phyloP scores from a whole-genome alignment of 1,139 yeast genomes.

The Wickerhamiella pararugosa region DNA sequence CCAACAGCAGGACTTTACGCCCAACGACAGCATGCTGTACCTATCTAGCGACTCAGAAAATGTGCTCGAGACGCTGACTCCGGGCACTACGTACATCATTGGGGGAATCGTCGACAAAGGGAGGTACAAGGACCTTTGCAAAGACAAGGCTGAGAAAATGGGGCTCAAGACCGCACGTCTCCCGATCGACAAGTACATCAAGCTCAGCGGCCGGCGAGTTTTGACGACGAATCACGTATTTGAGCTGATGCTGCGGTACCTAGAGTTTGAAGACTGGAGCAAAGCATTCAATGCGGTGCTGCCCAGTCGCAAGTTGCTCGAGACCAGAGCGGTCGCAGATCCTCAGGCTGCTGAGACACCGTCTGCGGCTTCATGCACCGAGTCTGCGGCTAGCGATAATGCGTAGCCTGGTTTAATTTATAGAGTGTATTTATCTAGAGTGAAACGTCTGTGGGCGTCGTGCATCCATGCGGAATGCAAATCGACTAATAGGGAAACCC shows the following conservation, averaged over 20 bases:
- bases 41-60: slow-evolving; percentile 81
- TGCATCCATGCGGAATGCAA: no score
- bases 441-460: no score
- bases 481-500: no score
- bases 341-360: no score
- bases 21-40: slow-evolving; percentile 31
- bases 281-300: slow-evolving; percentile 69
- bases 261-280: slow-evolving; percentile 70
- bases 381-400: no score
- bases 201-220: slow-evolving; percentile 73
- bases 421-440: no score
- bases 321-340: not conserved
- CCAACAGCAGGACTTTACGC: slow-evolving; percentile 12
- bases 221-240: slow-evolving; percentile 90
- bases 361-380: no score
- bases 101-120: slow-evolving; percentile 98
- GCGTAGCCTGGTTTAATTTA: no score
- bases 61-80: slow-evolving; percentile 42
- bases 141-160: slow-evolving; percentile 60
- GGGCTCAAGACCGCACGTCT: slow-evolving; percentile 63
- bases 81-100: slow-evolving; percentile 61
- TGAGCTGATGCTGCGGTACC: slow-evolving; percentile 70
- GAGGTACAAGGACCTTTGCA: slow-evolving; percentile 69
- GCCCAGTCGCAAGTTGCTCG: slow-evolving; percentile 55
- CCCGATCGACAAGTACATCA: slow-evolving; percentile 77